Conservation (phyloP, 2,329 filamentous ascomycete species). For the Elsinoe necatrix region DNA sequence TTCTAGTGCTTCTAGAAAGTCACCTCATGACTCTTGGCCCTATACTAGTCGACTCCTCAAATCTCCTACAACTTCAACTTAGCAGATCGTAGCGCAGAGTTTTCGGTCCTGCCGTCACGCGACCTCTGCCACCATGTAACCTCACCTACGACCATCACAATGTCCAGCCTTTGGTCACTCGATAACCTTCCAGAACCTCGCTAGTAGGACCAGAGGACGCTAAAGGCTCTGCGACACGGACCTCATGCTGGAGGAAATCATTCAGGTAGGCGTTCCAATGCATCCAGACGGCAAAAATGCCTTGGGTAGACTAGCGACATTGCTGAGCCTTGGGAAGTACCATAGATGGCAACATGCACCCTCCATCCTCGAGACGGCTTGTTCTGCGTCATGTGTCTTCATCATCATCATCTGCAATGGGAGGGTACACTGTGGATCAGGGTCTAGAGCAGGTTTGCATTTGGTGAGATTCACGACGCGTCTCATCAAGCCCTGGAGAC, state of each 20-base stretch:
- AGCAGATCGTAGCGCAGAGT: not conserved
- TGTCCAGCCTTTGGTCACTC: not conserved
- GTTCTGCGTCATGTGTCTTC: not conserved
- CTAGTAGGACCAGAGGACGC: not conserved
- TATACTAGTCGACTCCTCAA: conserved; percentile 13
- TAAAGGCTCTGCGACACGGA: not conserved
- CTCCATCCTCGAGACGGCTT: not conserved
- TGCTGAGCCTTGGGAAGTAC: not conserved
- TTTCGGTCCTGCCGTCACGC: not conserved
- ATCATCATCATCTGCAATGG: too few relatives aligned
- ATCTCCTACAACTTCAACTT: conserved; percentile 11
- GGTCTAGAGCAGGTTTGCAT: too few relatives aligned
- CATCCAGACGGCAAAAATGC: not conserved
- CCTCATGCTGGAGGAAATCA: not conserved
- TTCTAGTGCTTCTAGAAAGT: conserved; percentile 12
- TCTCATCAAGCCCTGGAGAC: too few relatives aligned
- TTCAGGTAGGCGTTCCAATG: too few relatives aligned
- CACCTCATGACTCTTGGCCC: not conserved
- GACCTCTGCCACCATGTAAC: conserved; percentile 9
- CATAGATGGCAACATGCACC: not conserved
- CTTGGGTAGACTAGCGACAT: not conserved
- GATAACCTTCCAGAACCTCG: not conserved
- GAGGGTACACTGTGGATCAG: too few relatives aligned
- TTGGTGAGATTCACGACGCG: too few relatives aligned
- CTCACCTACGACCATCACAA: not conserved